phyloP scores from a whole-genome alignment of 2,329 filamentous ascomycete species.

The Fusarium begoniae region DNA sequence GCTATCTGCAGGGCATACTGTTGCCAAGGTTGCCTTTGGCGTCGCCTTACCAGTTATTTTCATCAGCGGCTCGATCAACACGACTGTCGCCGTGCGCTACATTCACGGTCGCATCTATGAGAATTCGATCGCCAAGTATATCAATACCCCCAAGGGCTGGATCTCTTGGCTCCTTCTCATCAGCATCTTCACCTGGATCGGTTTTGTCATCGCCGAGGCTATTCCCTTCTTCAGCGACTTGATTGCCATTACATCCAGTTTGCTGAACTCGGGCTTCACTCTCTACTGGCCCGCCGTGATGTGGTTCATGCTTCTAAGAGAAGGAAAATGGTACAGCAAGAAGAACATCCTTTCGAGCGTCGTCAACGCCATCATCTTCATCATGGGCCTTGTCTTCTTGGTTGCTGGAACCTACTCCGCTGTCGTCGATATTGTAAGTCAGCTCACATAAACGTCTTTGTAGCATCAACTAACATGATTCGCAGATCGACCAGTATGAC shows the following conservation, averaged over 20 bases:
- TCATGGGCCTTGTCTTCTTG: conserved; percentile 28
- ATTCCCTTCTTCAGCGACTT: conserved; percentile 77
- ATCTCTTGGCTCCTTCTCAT: conserved; percentile 67
- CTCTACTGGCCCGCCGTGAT: conserved; percentile 52
- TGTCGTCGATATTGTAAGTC: conserved; percentile 27
- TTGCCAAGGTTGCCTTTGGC: conserved; percentile 51
- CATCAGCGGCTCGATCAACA: conserved; percentile 71
- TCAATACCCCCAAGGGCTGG: conserved; percentile 46
- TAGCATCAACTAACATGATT: background rate
- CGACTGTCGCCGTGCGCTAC: conserved; percentile 53
- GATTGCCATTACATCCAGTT: conserved; percentile 59
- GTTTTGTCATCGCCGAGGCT: conserved; percentile 65
- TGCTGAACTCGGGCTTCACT: conserved; percentile 55
- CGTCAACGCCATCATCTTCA: conserved; percentile 28
- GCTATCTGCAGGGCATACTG: conserved; percentile 62
- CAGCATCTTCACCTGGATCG: conserved; percentile 57
- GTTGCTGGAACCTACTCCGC: conserved; percentile 30
- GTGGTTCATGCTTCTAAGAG: conserved; percentile 49
- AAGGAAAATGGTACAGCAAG: conserved; percentile 36
- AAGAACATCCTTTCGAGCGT: conserved; percentile 22
- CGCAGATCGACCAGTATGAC: conserved; percentile 28
- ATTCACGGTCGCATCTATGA: conserved; percentile 47
- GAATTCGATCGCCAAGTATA: conserved; percentile 33
- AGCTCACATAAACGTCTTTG: rapidly evolving
- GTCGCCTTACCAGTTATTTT: conserved; percentile 74